A percentile compares a stretch with the other conserved stretches of the same genome.
Conservation (phyloP, 2,329 filamentous ascomycete genomes). For the Stenocarpella maydis region DNA sequence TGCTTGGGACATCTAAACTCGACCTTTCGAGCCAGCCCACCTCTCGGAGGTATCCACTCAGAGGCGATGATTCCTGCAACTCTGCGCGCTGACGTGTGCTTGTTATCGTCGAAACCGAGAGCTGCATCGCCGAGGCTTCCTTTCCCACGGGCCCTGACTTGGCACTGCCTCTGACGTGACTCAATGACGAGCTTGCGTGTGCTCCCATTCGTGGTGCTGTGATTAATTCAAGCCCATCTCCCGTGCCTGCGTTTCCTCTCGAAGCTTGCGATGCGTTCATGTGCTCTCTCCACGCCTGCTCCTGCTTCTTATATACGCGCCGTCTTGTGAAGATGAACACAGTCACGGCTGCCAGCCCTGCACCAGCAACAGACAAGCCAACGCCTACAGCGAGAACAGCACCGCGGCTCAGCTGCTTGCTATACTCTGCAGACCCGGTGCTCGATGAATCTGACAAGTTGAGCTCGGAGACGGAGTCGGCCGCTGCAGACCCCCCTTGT, state of each 20-base stretch:
- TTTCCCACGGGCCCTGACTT: background rate
- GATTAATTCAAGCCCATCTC: background rate
- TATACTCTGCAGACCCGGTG: background rate
- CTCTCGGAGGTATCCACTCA: conserved; percentile 1
- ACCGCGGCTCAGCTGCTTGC: conserved; percentile 6
- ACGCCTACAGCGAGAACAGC: conserved; percentile 15
- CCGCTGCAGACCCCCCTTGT: background rate
- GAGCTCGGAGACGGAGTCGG: background rate
- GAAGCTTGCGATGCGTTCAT: background rate
- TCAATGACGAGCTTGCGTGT: background rate
- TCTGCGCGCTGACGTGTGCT: background rate
- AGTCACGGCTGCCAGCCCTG: conserved; percentile 24
- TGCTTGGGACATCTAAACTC: background rate
- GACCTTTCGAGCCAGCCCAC: conserved; percentile 10
- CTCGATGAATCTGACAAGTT: background rate
- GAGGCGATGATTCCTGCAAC: background rate
- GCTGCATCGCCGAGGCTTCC: background rate
- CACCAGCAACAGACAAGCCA: conserved; percentile 16
- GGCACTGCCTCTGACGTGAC: background rate
- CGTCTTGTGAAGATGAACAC: conserved; percentile 23
- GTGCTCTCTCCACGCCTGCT: conserved; percentile 22
- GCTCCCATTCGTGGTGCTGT: background rate
- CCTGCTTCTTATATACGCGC: conserved; percentile 28
- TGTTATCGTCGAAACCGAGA: background rate
- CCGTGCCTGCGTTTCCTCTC: background rate